Evolutionary conservation across 768 basidiomycete genomes (phyloP).

Genomic region (Mycena polygramma): DNA sequence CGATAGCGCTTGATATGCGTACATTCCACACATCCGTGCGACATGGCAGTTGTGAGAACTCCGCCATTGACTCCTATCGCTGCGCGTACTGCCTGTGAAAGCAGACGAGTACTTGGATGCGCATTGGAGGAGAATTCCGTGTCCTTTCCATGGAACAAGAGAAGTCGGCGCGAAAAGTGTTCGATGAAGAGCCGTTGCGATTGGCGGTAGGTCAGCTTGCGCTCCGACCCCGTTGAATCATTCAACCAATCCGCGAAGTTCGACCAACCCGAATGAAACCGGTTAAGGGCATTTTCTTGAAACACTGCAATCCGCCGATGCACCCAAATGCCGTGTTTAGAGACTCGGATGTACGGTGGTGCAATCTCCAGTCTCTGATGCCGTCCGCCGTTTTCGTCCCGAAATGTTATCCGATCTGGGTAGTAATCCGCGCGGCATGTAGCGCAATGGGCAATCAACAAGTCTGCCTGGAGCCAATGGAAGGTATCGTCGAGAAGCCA

Average conservation of each 20-base stretch:
- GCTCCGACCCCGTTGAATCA: background rate
- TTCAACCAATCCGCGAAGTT: constrained; percentile 2
- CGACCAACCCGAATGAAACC: constrained; percentile 10
- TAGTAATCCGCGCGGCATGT: background rate
- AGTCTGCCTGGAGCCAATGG: no score
- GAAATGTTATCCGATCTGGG: background rate
- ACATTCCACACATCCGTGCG: background rate
- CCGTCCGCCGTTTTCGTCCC: background rate
- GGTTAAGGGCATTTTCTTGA: background rate
- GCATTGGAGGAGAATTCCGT: background rate
- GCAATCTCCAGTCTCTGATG: background rate
- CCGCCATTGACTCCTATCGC: background rate
- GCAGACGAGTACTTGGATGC: background rate
- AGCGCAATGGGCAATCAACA: no score
- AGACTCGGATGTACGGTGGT: background rate
- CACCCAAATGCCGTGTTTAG: constrained; percentile 10
- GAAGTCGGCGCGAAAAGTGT: background rate
- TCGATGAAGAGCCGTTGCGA: background rate
- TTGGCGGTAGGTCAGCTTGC: background rate
- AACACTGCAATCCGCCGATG: background rate
- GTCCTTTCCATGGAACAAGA: background rate
- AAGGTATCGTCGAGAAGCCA: no score
- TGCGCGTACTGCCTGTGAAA: background rate
- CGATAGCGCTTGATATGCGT: background rate
- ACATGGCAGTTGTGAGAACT: background rate